Conservation (phyloP, 495 filamentous ascomycete species). For the Sabuloglossum arenarium region DNA sequence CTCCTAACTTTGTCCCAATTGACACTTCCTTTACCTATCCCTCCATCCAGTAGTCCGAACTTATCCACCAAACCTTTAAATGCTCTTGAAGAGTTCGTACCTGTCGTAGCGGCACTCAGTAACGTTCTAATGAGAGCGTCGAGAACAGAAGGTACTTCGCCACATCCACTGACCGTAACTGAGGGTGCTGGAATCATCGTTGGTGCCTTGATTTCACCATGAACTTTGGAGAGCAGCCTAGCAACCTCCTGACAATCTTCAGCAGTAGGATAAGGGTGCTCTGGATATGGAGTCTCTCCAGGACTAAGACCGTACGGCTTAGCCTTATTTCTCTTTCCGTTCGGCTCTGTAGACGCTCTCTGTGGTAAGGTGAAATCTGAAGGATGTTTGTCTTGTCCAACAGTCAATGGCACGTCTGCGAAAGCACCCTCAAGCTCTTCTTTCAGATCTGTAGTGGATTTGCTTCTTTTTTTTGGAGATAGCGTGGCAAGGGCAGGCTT, state of each 20-base stretch:
- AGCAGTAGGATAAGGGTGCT: constrained; percentile 42
- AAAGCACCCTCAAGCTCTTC: not conserved
- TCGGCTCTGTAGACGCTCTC: not conserved
- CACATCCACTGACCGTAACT: constrained; percentile 67
- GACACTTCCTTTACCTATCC: constrained; percentile 54
- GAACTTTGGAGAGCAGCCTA: constrained; percentile 38
- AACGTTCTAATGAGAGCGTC: constrained; percentile 72
- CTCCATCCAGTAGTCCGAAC: constrained; percentile 43
- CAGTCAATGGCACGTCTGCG: not conserved
- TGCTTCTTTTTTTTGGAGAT: not conserved
- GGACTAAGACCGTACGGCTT: constrained; percentile 7
- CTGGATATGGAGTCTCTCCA: constrained; percentile 41
- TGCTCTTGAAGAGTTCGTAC: constrained; percentile 41
- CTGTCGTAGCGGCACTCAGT: constrained; percentile 55
- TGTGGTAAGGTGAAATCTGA: not conserved
- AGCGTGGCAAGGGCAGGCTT: not conserved
- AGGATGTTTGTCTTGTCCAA: not conserved
- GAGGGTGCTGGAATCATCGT: constrained; percentile 52
- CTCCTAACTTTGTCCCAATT: constrained; percentile 68
- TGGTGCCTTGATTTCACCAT: constrained; percentile 46
- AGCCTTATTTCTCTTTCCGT: constrained; percentile 2
- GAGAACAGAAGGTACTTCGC: constrained; percentile 79
- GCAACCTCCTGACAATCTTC: constrained; percentile 60
- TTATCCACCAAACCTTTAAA: constrained; percentile 46
- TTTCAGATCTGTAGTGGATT: not conserved